Evolutionary conservation across 495 filamentous ascomycete genomes (phyloP), one percentile per base, ranked within the genome.

Genomic region (Cercophora sp.): DNA sequence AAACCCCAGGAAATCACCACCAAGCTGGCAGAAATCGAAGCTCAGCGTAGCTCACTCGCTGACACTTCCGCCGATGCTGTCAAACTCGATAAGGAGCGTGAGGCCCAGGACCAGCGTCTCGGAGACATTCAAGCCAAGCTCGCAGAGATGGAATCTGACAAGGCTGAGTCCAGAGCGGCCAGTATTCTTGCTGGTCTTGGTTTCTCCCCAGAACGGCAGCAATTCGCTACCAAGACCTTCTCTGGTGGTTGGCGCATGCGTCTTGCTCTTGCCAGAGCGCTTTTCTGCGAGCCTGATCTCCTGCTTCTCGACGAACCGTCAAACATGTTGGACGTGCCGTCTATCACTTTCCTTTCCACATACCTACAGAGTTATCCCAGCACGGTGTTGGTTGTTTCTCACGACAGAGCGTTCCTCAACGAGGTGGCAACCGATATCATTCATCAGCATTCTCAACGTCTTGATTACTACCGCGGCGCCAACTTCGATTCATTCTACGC

Each of bases 321-420:
- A 43, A 99, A 99, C 84, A 99, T 99, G 93, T 91, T 99, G 89
- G 93, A 99, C 70, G 93, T 97, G 55, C 94, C 93, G 5, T 97
- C 94, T n/a, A 97, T 97, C 59, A 96, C 93, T 45, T 99, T 97
- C 83, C 79, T 99, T 63, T 88, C 93, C 11, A 96, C 89, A 62
- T 99, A 99, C 61, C 87, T 99, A 5, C 89, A 96, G 64, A 75
- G 77, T 39, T 99, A 99, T 65, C 91, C 92, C 3, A 95, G 89
- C 65, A 97, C 93, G 6, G 81, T 99, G 18, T 80, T 99, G 8
- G 94, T 99, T 46, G 93, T 99, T 53, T 95, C 89, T 71, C 93
- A 99, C 84, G 93, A 99, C 81, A 82, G 93, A 78, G 91, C 94
- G 3, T 99, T 99, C 78, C 76, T 99, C 48, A 96, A 99, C 75